These are phyloP conservation scores for Calocybe gangraenosa DNA, from an alignment of 768 basidiomycete species.

Conservation along the genomic window DNA sequence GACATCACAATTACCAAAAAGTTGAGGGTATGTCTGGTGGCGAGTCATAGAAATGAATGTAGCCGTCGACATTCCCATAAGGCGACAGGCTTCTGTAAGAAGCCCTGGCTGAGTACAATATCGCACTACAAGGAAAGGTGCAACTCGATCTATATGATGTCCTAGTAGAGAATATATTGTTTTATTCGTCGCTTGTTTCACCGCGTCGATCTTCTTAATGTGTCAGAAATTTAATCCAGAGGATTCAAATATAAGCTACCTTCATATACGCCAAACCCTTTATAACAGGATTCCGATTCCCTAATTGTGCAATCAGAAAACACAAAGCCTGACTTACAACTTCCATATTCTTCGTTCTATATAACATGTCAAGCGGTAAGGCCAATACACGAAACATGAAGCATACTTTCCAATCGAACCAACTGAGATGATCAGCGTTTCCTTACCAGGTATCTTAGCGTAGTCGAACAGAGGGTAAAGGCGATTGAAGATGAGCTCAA, in stretches of 20 bases:
- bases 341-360: constrained; percentile 45
- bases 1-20: constrained; percentile 61
- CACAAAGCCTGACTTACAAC: constrained; percentile 56
- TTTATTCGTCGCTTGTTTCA: constrained; percentile 59
- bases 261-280: constrained; percentile 68
- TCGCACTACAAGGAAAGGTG: constrained; percentile 58
- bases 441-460: constrained; percentile 45
- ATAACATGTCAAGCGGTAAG: constrained; percentile 1
- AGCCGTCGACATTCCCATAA: constrained; percentile 51
- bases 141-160: constrained; percentile 66
- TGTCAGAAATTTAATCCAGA: constrained; percentile 2
- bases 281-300: constrained; percentile 61
- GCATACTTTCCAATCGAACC: constrained; percentile 52
- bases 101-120: constrained; percentile 55
- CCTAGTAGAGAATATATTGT: constrained; percentile 60
- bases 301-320: constrained; percentile 64
- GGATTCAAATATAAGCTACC: constrained; percentile 30
- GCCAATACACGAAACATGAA: neutral
- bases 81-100: constrained; percentile 62
- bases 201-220: constrained; percentile 51
- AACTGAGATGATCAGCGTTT: constrained; percentile 60
- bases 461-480: constrained; percentile 46
- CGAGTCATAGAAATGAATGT: constrained; percentile 67
- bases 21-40: constrained; percentile 58
- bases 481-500: constrained; percentile 38